These are phyloP conservation scores for Escallonia rubra DNA, from an alignment of 129 eudicot species.

Conservation along the genomic window DNA sequence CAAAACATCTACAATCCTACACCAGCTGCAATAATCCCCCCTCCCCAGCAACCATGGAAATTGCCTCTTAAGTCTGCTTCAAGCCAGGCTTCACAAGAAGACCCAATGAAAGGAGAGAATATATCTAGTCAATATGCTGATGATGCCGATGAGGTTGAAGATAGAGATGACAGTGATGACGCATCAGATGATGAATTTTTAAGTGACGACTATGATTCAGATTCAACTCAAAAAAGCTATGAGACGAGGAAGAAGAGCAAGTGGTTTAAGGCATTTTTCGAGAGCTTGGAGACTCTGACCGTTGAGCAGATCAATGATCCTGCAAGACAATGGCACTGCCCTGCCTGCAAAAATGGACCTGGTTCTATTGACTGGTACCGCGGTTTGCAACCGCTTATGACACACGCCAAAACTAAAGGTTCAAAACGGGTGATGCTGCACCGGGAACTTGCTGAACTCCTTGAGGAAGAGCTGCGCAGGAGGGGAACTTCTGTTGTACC, in stretches of 20 bases:
- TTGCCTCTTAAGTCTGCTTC: conserved; percentile 8
- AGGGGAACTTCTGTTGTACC: conserved; percentile 57
- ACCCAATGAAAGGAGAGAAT: not conserved
- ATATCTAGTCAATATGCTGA: not conserved
- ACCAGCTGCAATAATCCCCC: too few relatives aligned
- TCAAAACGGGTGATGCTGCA: conserved; percentile 70
- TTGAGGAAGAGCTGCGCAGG: conserved; percentile 72
- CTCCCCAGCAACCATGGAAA: too few relatives aligned
- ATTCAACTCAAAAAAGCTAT: conserved; percentile 59
- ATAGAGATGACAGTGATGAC: conserved; percentile 23
- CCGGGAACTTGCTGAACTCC: conserved; percentile 55
- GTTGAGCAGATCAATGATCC: conserved; percentile 58
- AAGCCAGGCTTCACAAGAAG: conserved; percentile 18
- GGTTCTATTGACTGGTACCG: conserved; percentile 88
- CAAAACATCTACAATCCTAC: too few relatives aligned
- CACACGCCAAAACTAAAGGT: conserved; percentile 80
- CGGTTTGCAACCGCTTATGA: conserved; percentile 67
- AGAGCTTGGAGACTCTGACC: conserved; percentile 42
- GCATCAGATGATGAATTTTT: conserved; percentile 59
- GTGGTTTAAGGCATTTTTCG: conserved; percentile 52
- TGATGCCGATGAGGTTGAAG: conserved; percentile 25
- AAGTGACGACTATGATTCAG: conserved; percentile 70
- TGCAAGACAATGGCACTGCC: conserved; percentile 91
- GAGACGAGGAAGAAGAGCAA: conserved; percentile 56
- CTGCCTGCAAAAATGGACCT: conserved; percentile 90